phyloP scores from a whole-genome alignment of 495 filamentous ascomycete genomes.

The Aspergillus carlsbadensis region DNA sequence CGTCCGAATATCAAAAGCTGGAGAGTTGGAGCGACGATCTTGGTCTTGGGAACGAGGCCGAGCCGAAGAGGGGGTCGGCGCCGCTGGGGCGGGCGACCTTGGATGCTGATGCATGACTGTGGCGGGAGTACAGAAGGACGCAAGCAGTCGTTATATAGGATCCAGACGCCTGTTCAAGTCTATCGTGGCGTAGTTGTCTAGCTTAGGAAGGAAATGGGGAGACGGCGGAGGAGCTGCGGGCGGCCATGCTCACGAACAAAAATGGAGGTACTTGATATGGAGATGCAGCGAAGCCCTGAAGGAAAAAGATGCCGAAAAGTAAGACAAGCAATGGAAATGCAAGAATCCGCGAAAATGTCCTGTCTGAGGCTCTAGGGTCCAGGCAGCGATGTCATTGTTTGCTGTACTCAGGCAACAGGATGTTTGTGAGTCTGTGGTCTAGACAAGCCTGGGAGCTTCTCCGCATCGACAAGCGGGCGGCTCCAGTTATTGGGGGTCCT shows the following conservation, averaged over 20 bases:
- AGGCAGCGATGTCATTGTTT: constrained; percentile 30
- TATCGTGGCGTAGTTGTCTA: constrained; percentile 28
- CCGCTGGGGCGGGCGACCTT: constrained; percentile 63
- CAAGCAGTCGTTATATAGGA: constrained; percentile 13
- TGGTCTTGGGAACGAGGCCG: constrained; percentile 69
- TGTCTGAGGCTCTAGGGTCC: constrained; percentile 19
- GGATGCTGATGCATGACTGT: constrained; percentile 78
- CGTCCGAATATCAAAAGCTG: constrained; percentile 36
- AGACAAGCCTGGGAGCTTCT: constrained; percentile 43
- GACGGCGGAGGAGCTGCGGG: constrained; percentile 28
- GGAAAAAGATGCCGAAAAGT: constrained; percentile 7
- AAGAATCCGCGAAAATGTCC: not conserved
- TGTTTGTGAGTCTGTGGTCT: constrained; percentile 28
- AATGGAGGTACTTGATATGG: constrained; percentile 5
- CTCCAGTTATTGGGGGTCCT: constrained; percentile 26
- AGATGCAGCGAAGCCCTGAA: not conserved
- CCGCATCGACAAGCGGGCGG: constrained; percentile 38
- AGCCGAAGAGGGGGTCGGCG: constrained; percentile 63
- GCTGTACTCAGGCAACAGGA: constrained; percentile 25
- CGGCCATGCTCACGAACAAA: constrained; percentile 43
- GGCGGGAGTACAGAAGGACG: constrained; percentile 5
- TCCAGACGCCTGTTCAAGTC: constrained; percentile 13
- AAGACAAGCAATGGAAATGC: constrained; percentile 12
- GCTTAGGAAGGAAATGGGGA: constrained; percentile 37
- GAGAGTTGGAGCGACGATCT: constrained; percentile 35